Evolutionary conservation across 805 yeast genomes (phyloP).

Genomic region (Sugiyamaella chiloensis): DNA sequence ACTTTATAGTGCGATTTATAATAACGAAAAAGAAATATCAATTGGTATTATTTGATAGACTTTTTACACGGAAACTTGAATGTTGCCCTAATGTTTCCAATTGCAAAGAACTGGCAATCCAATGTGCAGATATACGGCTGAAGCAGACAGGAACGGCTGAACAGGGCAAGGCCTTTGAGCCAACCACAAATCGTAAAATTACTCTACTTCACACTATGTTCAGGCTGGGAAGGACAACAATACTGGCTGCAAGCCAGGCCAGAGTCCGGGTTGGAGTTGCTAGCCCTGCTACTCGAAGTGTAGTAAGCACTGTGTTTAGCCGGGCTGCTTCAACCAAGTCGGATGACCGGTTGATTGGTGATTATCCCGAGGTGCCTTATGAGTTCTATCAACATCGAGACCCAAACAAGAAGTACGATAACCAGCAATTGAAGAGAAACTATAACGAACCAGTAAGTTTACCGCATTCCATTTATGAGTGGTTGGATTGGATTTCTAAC

Average conservation of each 20-base stretch:
- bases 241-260: slow-evolving; percentile 4
- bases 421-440: slow-evolving; percentile 78
- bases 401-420: slow-evolving; percentile 73
- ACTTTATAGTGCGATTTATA: too few relatives aligned
- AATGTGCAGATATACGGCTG: too few relatives aligned
- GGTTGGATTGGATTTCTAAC: not conserved
- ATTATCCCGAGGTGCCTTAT: slow-evolving; percentile 60
- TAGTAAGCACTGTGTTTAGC: not conserved
- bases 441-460: slow-evolving; percentile 51
- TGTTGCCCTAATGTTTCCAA: too few relatives aligned
- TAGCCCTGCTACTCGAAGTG: not conserved
- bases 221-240: not conserved
- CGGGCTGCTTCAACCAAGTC: slow-evolving; percentile 5
- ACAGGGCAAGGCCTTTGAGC: not conserved
- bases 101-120: too few relatives aligned
- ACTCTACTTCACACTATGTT: not conserved
- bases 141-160: not conserved
- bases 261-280: not conserved
- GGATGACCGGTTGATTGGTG: slow-evolving; percentile 34
- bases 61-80: too few relatives aligned
- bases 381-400: slow-evolving; percentile 61
- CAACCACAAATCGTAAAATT: slow-evolving; percentile 10
- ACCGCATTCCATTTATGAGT: not conserved
- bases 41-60: too few relatives aligned
- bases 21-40: too few relatives aligned